A percentile compares a stretch with the other conserved stretches of the same genome.
Conservation (phyloP, 2,329 filamentous ascomycete species). For the Clonostachys chloroleuca region DNA sequence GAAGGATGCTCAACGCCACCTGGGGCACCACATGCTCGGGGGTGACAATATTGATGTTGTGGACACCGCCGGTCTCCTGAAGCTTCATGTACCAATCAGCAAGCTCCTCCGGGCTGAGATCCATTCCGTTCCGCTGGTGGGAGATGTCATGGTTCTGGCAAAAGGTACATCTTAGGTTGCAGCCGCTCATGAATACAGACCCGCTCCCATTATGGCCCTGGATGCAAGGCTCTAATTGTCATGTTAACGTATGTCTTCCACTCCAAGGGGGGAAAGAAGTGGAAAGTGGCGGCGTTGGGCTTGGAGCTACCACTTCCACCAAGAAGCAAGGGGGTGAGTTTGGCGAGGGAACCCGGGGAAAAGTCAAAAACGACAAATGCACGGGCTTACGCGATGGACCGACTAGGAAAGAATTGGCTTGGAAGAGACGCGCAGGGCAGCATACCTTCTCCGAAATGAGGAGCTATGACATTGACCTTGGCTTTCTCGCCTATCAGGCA, state of each 20-base stretch:
- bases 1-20: slow-evolving; percentile 71
- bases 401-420: no score
- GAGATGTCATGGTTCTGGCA: slow-evolving; percentile 84
- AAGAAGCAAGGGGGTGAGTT: no score
- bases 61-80: slow-evolving; percentile 73
- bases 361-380: no score
- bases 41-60: slow-evolving; percentile 86
- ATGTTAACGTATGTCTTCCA: neutral
- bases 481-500: slow-evolving; percentile 74
- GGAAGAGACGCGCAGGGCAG: slow-evolving; percentile 2
- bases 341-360: no score
- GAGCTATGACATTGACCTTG: slow-evolving; percentile 80
- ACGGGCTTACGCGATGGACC: no score
- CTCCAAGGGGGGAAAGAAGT: slow-evolving; percentile 6
- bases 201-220: slow-evolving; percentile 79
- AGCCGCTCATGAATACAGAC: slow-evolving; percentile 75
- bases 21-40: slow-evolving; percentile 86
- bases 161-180: slow-evolving; percentile 70
- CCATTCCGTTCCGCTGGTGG: slow-evolving; percentile 76
- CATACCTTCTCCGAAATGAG: slow-evolving; percentile 74
- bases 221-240: slow-evolving; percentile 63
- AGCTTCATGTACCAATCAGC: slow-evolving; percentile 81
- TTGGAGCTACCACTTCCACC: no score
- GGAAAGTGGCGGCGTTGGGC: no score
- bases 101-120: slow-evolving; percentile 73